These are phyloP conservation scores for Artemisia annua DNA, from an alignment of 129 eudicot species.

Conservation along the genomic window DNA sequence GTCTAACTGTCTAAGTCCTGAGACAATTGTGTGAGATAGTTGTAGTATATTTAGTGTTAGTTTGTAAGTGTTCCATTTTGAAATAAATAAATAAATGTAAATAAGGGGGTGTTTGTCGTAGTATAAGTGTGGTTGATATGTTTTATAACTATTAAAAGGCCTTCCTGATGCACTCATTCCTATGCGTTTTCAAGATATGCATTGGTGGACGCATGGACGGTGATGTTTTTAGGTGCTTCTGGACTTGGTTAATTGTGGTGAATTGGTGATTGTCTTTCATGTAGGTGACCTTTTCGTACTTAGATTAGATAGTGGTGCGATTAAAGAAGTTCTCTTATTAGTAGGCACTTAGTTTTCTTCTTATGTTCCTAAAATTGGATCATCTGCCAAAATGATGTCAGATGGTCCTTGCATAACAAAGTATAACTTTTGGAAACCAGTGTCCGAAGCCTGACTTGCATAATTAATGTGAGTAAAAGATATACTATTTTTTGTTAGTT, in stretches of 20 bases:
- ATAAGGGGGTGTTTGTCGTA: no score
- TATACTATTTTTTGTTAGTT: background rate
- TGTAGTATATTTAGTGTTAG: no score
- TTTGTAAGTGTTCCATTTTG: no score
- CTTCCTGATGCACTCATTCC: conserved; percentile 11
- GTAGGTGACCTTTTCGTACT: background rate
- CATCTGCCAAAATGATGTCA: background rate
- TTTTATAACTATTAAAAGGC: no score
- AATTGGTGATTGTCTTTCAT: background rate
- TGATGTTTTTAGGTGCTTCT: background rate
- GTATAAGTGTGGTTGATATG: no score
- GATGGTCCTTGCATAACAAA: background rate
- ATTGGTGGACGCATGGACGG: no score
- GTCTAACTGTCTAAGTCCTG: no score
- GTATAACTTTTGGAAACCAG: background rate
- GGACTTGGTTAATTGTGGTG: background rate
- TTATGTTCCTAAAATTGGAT: background rate
- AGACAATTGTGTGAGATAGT: no score
- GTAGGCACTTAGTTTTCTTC: background rate
- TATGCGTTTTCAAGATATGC: background rate
- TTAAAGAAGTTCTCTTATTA: background rate
- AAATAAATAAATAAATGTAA: no score
- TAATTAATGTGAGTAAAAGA: background rate
- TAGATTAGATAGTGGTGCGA: background rate
- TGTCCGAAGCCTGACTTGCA: background rate